Evolutionary conservation across 139 green algal species (phyloP), one percentile per base, ranked within the genome.

Genomic region (Gonium pectorale): DNA sequence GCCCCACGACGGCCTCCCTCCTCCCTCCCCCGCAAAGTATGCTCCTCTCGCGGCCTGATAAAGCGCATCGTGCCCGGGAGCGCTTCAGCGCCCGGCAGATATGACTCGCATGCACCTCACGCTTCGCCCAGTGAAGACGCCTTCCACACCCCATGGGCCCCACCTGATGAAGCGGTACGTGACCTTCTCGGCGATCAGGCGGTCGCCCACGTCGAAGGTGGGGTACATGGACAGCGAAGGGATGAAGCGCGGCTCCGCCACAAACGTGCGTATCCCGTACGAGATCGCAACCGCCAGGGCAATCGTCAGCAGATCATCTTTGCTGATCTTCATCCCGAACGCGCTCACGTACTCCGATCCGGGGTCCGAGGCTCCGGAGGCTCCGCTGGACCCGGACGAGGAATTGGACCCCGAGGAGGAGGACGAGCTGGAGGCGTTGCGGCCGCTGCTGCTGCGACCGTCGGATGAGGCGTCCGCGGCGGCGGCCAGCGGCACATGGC

Each of bases 211-310:
- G 52, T 99, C 96, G 86, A 98, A 99, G 1, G 91, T 97, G 6
- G 97, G 97, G 87, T 93, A 99, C 97, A 99, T 99, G 64, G 96
- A 99, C 5, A 99, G 92, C 0, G 94, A 98, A 0, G 97, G 97
- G 80, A 99, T 99, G 93, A 98, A 99, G 11, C 97, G 92, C 0
- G 97, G 97, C 89, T 99, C 97, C 24, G 97, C 97, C 67, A 99
- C 94, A 37, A 97, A 96, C 82, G 92, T 95, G 85, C 96, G 87
- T 49, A 99, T 97, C 63, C 88, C 89, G 68, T 98, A 96, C 21
- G 97, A 99, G 21, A 98, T 92, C 4, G 88, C 91, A 6, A 99
- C 83, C 15, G 97, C 96, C 15, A 95, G 80, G 2, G 85, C 84
- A 29, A 99, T 94, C 2, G 97, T 99, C 21, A 95, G 63, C 1